Evolutionary conservation across 1,284 basidiomycete genomes (phyloP).

Genomic region (Sanghuangporus sanghuang): DNA sequence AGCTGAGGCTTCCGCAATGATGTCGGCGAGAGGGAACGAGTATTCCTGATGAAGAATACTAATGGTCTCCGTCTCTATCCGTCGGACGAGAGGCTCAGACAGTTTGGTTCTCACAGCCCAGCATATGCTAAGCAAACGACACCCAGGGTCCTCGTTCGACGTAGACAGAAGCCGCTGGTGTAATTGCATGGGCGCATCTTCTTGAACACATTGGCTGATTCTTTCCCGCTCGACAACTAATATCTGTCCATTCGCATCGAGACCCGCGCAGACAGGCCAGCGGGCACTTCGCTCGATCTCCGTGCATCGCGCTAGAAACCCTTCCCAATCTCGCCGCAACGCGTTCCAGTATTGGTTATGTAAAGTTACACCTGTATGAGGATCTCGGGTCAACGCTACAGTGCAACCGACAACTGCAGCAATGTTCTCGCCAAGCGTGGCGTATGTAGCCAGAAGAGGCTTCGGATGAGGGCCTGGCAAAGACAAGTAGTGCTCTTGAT

Average conservation of each 20-base stretch:
- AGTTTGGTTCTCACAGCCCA: constrained; percentile 57
- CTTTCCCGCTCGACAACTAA: constrained; percentile 78
- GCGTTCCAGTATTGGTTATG: constrained; percentile 79
- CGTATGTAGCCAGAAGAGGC: constrained; percentile 55
- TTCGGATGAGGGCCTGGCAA: constrained; percentile 53
- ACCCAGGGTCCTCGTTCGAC: constrained; percentile 37
- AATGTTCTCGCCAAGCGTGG: constrained; percentile 71
- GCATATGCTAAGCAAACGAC: constrained; percentile 49
- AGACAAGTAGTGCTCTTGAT: constrained; percentile 65
- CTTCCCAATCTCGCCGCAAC: constrained; percentile 89
- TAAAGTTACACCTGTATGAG: constrained; percentile 74
- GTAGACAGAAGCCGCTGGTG: constrained; percentile 40
- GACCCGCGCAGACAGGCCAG: constrained; percentile 72
- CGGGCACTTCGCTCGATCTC: constrained; percentile 82
- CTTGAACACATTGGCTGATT: constrained; percentile 52
- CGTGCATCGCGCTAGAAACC: constrained; percentile 83
- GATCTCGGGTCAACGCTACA: constrained; percentile 66
- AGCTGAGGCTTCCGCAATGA: constrained; percentile 59
- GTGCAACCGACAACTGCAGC: constrained; percentile 84
- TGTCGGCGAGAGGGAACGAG: constrained; percentile 67
- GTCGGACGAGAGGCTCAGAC: constrained; percentile 48
- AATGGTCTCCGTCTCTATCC: constrained; percentile 51
- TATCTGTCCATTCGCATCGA: constrained; percentile 43
- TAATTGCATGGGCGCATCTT: constrained; percentile 63
- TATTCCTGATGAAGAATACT: constrained; percentile 70